A percentile compares a stretch with the other conserved stretches of the same genome.
Evolutionary conservation across 2,329 filamentous ascomycete species (phyloP).

Genomic region (Cyphellophora attinorum): DNA sequence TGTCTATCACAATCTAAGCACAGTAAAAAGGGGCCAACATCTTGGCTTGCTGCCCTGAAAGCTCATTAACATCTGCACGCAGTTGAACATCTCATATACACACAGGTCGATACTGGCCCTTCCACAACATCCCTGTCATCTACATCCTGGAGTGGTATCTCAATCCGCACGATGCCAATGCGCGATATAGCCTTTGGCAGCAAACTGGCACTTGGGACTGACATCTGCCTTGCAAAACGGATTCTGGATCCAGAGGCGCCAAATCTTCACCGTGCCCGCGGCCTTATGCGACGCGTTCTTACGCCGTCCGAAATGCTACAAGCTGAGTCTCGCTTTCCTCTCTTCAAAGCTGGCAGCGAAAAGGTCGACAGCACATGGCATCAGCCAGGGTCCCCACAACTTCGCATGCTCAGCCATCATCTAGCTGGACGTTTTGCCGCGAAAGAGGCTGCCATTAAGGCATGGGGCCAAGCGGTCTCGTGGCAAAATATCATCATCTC

Average conservation of each 20-base stretch:
- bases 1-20: no score
- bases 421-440: conserved; percentile 54
- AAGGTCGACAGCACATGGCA: not conserved
- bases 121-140: no score
- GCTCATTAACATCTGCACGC: no score
- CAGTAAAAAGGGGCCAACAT: no score
- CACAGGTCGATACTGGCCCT: no score
- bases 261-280: no score
- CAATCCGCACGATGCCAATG: no score
- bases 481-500: conserved; percentile 52
- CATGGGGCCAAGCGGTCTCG: conserved; percentile 50
- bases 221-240: not conserved
- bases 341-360: not conserved
- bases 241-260: no score
- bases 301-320: not conserved
- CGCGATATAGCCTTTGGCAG: no score
- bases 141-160: no score
- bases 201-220: not conserved
- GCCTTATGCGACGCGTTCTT: not conserved
- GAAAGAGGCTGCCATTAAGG: conserved; percentile 68
- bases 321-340: not conserved
- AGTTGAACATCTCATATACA: no score
- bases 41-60: no score
- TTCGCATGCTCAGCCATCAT: conserved; percentile 19
- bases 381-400: not conserved